Percentiles rank a stretch among this genome's conserved stretches.
Conservation (phyloP, 2,329 filamentous ascomycete species). For the Clarireedia homoeocarpa region DNA sequence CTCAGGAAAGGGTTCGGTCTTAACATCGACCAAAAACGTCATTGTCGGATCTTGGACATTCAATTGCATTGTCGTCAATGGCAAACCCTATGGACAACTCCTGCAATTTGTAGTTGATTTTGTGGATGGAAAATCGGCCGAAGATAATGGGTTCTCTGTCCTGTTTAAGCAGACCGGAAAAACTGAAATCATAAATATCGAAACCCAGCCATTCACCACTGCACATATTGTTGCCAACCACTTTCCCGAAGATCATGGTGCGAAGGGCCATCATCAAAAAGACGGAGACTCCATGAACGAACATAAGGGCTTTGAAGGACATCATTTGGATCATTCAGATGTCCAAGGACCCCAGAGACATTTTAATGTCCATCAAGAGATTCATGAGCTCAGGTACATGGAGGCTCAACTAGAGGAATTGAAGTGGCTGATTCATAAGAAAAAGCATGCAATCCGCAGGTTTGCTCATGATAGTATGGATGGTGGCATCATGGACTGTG, state of each 20-base stretch:
- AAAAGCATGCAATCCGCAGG: conserved; percentile 29
- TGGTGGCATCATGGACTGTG: conserved; percentile 30
- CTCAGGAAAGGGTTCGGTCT: conserved; percentile 35
- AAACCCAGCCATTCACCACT: conserved; percentile 32
- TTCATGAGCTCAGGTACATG: conserved; percentile 39
- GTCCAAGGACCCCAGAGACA: neutral
- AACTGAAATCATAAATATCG: conserved; percentile 37
- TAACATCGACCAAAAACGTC: conserved; percentile 31
- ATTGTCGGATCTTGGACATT: conserved; percentile 41
- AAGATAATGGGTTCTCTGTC: conserved; percentile 35
- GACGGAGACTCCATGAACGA: too few species aligned
- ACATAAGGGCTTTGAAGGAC: neutral
- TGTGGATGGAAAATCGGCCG: conserved; percentile 35
- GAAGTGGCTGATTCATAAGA: conserved; percentile 35
- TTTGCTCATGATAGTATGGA: conserved; percentile 33
- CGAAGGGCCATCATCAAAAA: too few species aligned
- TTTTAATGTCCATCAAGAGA: conserved; percentile 34
- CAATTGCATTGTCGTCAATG: conserved; percentile 36
- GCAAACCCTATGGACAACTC: conserved; percentile 35
- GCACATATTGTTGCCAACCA: conserved; percentile 18
- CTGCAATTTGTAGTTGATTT: conserved; percentile 38
- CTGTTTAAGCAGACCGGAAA: conserved; percentile 38
- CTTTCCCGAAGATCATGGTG: conserved; percentile 12
- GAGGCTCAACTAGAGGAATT: conserved; percentile 36
- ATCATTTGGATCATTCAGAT: neutral